A percentile compares a stretch with the other conserved stretches of the same genome.
phyloP scores from a whole-genome alignment of 129 eudicot genomes.

The Dittrichia graveolens region DNA sequence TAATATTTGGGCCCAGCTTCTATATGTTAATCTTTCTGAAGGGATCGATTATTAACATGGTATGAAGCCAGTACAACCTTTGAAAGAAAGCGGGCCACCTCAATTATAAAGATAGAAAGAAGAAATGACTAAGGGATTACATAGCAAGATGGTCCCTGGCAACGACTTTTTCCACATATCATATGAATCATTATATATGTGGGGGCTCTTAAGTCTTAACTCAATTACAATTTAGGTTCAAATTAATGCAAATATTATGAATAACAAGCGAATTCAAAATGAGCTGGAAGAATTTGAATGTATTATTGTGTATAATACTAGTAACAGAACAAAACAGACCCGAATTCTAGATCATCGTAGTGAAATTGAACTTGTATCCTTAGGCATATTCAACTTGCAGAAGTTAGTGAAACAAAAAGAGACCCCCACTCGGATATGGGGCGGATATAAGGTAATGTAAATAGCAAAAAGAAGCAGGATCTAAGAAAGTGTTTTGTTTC shows the following conservation, averaged over 20 bases:
- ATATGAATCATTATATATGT: slow-evolving; percentile 29
- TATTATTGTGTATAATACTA: too few species aligned
- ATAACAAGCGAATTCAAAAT: not conserved
- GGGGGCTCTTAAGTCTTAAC: slow-evolving; percentile 20
- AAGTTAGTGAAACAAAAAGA: slow-evolving; percentile 4
- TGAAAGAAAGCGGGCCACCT: slow-evolving; percentile 42
- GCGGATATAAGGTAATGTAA: slow-evolving; percentile 4
- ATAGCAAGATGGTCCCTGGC: slow-evolving; percentile 33
- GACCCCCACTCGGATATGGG: slow-evolving; percentile 1
- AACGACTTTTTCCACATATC: slow-evolving; percentile 29
- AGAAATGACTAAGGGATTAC: slow-evolving; percentile 26
- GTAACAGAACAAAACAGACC: not conserved
- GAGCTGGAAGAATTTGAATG: too few species aligned
- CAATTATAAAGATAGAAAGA: slow-evolving; percentile 37
- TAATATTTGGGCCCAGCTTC: slow-evolving; percentile 31
- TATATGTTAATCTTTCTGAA: slow-evolving; percentile 13
- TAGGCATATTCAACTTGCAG: not conserved
- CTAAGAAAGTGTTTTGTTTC: slow-evolving; percentile 30
- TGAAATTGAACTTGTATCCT: not conserved
- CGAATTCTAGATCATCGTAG: slow-evolving; percentile 8
- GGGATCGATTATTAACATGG: slow-evolving; percentile 14
- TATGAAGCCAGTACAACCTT: slow-evolving; percentile 28
- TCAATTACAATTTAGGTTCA: slow-evolving; percentile 14
- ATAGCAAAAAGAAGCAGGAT: slow-evolving; percentile 15
- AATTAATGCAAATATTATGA: slow-evolving; percentile 19